Evolutionary conservation across 306 rosid genomes (phyloP), one percentile per base, ranked within the genome.

Genomic region (Fragaria iinumae): DNA sequence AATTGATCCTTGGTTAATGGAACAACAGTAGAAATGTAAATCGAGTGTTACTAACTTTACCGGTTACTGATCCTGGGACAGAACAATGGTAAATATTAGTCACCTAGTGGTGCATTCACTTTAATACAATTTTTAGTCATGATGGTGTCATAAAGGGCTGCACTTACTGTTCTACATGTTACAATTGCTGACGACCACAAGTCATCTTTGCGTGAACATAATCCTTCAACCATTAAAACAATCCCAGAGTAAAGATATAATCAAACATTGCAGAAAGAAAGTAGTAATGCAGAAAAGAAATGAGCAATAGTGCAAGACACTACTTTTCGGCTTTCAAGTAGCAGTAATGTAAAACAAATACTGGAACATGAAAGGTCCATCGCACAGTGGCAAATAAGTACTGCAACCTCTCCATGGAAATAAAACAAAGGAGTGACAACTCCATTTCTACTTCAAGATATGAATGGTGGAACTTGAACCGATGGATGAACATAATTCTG

Each of bases 151-250:
- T 34, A 49, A 45, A 47, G 74, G 23, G 2, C 1, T 4, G 74
- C 44, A 49, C 62, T 48, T 72, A 53, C 66, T 55, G 66, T 72
- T 13, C 18, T 38, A 55, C 76, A 38, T 20, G 76, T 21, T 55
- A 38, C 67, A 4, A 12, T 72, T 72, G 49, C 76, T 8, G 43
- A 34, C 66, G 5, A 72, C n/a, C 66, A 13, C 21, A 38, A 5
- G 50, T 21, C 66, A 36, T 34, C 14, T 67, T 55, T 13, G 67
- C 76, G n/a, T 38, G 66, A 53, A 36, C n/a, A 53, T 36, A 72
- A 53, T 50, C 66, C 76, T 72, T 53, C 23, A 41, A 72, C 49
- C 21, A 72, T 39, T 18, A 72, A 72, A 71, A 48, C n/a, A 48
- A 71, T 13, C 64, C 52, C 45, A 47, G 21, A 71, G 11, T 29